Evolutionary conservation across 176 grass and related monocot species (phyloP).

Genomic region (Echinochloa phyllopogon): DNA sequence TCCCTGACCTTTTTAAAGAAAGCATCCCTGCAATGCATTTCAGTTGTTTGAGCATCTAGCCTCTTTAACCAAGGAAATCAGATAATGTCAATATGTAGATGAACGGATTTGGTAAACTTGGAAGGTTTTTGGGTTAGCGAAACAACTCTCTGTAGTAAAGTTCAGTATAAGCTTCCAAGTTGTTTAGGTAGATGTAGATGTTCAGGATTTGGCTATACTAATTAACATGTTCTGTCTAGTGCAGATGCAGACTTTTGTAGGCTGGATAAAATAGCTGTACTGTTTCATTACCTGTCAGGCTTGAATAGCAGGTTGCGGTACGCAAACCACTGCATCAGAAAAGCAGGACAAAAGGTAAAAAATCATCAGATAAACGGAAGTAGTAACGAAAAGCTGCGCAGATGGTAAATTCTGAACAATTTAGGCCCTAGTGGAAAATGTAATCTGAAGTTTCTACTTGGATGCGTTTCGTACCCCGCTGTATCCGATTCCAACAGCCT

Average conservation of each 20-base stretch:
- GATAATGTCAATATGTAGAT: not conserved
- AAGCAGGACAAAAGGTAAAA: not conserved
- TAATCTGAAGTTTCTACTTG: not conserved
- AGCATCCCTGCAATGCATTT: conserved; percentile 55
- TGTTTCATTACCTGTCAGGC: conserved; percentile 73
- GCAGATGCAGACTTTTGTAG: not conserved
- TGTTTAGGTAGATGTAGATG: not conserved
- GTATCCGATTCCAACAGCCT: conserved; percentile 85
- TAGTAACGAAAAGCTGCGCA: not conserved
- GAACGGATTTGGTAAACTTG: not conserved
- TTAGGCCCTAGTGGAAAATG: not conserved
- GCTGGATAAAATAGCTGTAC: not conserved
- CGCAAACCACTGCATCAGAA: conserved; percentile 75
- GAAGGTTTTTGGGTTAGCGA: not conserved
- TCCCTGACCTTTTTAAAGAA: conserved; percentile 64
- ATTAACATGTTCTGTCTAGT: not conserved
- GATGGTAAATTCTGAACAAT: not conserved
- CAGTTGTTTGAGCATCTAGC: not conserved
- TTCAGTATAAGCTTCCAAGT: too few species aligned
- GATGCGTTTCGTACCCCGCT: conserved; percentile 65
- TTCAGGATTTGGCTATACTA: not conserved
- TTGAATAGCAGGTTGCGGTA: conserved; percentile 87
- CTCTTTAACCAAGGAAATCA: not conserved
- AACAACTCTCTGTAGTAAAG: too few species aligned
- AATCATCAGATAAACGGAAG: not conserved